Percentiles rank a stretch among this genome's conserved stretches.
Evolutionary conservation across 495 filamentous ascomycete genomes (phyloP).

Genomic region (Pseudotulostoma volvatum): DNA sequence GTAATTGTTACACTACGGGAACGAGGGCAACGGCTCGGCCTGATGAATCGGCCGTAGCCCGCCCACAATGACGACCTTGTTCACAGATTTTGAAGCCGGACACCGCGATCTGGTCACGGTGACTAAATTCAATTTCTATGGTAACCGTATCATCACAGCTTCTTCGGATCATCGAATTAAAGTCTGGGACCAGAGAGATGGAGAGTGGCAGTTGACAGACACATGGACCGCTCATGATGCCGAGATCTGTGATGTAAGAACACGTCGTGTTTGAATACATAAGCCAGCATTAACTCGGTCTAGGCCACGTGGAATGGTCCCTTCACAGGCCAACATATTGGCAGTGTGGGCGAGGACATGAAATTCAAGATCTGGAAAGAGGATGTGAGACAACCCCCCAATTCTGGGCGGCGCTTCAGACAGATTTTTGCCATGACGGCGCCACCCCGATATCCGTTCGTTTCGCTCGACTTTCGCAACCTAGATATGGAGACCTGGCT

Average conservation of each 20-base stretch:
- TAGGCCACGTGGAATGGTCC: conserved; percentile 70
- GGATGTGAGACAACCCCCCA: conserved; percentile 55
- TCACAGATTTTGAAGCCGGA: conserved; percentile 52
- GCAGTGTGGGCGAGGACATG: conserved; percentile 67
- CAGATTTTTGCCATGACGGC: conserved; percentile 40
- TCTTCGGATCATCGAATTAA: conserved; percentile 88
- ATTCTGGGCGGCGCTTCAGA: conserved; percentile 62
- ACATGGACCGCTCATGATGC: conserved; percentile 84
- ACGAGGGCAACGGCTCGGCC: too few relatives aligned
- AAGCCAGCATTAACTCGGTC: neutral
- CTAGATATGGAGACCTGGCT: conserved; percentile 61
- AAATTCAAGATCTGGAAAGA: conserved; percentile 82
- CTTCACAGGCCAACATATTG: conserved; percentile 44
- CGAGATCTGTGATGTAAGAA: conserved; percentile 70
- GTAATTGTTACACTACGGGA: too few relatives aligned
- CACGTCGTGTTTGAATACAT: too few relatives aligned
- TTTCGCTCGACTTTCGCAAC: conserved; percentile 69
- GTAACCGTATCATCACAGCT: conserved; percentile 76
- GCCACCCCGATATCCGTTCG: conserved; percentile 43
- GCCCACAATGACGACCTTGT: conserved; percentile 24
- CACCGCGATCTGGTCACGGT: conserved; percentile 38
- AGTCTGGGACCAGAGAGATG: conserved; percentile 73
- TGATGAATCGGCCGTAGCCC: too few relatives aligned
- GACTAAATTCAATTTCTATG: conserved; percentile 55
- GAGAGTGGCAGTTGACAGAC: conserved; percentile 64